Conservation (phyloP, 164 flowering plant species). For the Stephania japonica region DNA sequence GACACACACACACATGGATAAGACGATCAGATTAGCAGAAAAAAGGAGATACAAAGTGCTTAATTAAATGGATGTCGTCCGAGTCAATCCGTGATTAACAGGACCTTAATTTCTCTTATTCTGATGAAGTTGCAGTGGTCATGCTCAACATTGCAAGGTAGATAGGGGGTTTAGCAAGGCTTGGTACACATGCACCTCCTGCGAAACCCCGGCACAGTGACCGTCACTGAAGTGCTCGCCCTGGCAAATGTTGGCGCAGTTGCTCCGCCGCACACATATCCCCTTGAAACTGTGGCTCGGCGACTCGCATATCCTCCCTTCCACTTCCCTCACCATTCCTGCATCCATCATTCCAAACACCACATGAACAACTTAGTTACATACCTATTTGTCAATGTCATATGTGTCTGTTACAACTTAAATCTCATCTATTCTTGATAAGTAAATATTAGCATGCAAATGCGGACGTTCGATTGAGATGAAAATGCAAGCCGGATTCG, state of each 20-base stretch:
- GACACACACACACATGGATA: no score
- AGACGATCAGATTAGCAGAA: no score
- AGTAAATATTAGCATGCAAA: background rate
- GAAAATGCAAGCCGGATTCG: no score
- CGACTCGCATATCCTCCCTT: slow-evolving; percentile 1
- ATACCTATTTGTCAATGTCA: background rate
- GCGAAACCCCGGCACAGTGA: background rate
- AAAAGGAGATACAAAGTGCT: no score
- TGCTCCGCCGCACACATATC: background rate
- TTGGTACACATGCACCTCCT: background rate
- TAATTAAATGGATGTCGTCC: no score
- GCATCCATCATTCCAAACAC: background rate
- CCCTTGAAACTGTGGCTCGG: background rate
- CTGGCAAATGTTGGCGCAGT: slow-evolving; percentile 4
- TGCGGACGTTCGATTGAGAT: no score
- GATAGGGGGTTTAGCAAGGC: background rate
- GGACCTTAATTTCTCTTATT: no score
- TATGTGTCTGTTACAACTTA: no score
- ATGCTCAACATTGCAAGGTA: no score
- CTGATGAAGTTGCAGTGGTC: no score
- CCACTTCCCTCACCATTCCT: background rate
- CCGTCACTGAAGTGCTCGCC: background rate
- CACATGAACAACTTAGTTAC: background rate
- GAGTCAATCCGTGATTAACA: no score
- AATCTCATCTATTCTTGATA: background rate